Percentiles rank a stretch among this genome's conserved stretches.
Evolutionary conservation across 208 protist genomes (phyloP).

Genomic region (Leishmania amazonensis): DNA sequence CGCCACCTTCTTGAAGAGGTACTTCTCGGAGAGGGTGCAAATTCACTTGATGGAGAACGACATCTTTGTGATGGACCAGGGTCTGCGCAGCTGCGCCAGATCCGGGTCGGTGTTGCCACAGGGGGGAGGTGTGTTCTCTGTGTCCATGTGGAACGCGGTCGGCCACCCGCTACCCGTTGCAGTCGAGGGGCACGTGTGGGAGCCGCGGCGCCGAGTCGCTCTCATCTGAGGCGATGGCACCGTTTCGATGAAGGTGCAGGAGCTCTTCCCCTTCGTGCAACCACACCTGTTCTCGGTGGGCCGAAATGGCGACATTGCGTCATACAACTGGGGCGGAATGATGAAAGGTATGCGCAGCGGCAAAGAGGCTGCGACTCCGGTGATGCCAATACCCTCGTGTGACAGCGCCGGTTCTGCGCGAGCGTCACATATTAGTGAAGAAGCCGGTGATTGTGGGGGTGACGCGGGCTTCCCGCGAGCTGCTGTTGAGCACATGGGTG

Average conservation of each 20-base stretch:
- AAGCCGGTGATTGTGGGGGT: constrained; percentile 39
- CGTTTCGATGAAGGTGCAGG: constrained; percentile 50
- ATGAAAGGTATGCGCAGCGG: constrained; percentile 27
- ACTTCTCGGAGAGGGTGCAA: constrained; percentile 53
- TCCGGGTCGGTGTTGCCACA: constrained; percentile 37
- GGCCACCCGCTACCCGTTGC: constrained; percentile 50
- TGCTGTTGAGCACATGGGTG: constrained; percentile 31
- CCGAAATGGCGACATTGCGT: constrained; percentile 56
- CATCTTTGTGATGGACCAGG: constrained; percentile 49
- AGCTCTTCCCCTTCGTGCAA: constrained; percentile 43
- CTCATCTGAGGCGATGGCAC: constrained; percentile 40
- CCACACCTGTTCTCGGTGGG: constrained; percentile 51
- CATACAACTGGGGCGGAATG: constrained; percentile 44
- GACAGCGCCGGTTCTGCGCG: constrained; percentile 12
- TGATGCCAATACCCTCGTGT: constrained; percentile 2
- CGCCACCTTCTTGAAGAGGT: constrained; percentile 26
- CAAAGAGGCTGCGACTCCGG: constrained; percentile 11
- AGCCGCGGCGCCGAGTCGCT: constrained; percentile 38
- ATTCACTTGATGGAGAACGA: constrained; percentile 33
- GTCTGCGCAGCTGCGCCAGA: constrained; percentile 38
- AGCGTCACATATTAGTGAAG: constrained; percentile 9
- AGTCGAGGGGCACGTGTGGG: constrained; percentile 42
- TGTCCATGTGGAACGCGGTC: constrained; percentile 48
- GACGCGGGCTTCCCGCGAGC: constrained; percentile 42
- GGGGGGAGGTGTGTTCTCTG: constrained; percentile 21